These are phyloP conservation scores for Neospora caninum DNA, from an alignment of 169 alveolate species.

Conservation along the genomic window DNA sequence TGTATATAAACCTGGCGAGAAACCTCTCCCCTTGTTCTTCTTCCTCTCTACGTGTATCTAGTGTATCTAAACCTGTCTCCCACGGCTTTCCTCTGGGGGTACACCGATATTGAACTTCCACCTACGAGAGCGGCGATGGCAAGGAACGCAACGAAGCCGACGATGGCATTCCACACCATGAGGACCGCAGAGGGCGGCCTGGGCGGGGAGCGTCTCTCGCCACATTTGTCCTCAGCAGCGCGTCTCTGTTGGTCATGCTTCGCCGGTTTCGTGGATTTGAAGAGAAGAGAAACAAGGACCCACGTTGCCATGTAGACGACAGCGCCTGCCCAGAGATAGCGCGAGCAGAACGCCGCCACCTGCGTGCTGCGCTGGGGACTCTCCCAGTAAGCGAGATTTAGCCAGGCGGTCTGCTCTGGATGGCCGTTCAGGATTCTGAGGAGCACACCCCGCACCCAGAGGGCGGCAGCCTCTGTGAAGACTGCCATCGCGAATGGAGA, in stretches of 20 bases:
- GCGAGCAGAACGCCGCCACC: neutral
- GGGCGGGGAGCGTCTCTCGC: neutral
- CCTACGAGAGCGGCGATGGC: neutral
- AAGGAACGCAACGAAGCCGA: neutral
- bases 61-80: no score
- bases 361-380: neutral
- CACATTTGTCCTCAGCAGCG: neutral
- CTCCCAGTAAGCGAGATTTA: neutral
- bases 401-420: constrained; percentile 1
- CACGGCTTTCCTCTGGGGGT: no score
- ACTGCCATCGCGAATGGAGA: neutral
- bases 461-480: neutral
- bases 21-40: no score
- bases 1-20: no score
- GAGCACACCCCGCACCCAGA: neutral
- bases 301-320: neutral
- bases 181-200: neutral
- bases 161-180: constrained; percentile 2
- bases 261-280: neutral
- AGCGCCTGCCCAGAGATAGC: constrained; percentile 26
- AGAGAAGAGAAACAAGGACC: neutral
- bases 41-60: no score
- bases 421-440: neutral
- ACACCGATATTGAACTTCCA: no score
- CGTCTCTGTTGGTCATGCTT: neutral